Conservation (phyloP, 441 rosid species). For the Metrosideros polymorpha region DNA sequence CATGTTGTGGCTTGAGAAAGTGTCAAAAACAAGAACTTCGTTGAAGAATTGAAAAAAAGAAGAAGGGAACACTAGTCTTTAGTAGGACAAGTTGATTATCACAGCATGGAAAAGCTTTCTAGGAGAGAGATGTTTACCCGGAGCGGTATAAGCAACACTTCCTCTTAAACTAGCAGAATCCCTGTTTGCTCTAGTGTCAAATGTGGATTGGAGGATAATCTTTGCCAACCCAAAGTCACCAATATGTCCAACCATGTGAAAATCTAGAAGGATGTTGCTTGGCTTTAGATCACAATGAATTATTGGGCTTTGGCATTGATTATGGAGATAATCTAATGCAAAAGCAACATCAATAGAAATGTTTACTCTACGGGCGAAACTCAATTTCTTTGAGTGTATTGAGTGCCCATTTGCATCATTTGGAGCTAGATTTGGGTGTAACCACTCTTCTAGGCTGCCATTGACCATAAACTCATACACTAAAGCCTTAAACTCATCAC, state of each 20-base stretch:
- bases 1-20: no score
- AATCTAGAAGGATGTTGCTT: background rate
- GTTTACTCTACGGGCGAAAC: background rate
- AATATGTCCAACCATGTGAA: background rate
- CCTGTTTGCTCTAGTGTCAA: background rate
- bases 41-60: no score
- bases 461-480: background rate
- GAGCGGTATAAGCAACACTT: background rate
- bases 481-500: background rate
- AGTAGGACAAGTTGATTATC: no score
- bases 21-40: no score
- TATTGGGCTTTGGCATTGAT: background rate
- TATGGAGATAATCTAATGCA: background rate
- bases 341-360: background rate
- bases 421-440: background rate
- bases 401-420: background rate
- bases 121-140: background rate
- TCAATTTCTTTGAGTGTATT: background rate
- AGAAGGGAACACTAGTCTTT: no score
- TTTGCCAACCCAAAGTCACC: background rate
- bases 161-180: background rate
- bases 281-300: background rate
- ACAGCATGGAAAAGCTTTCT: no score
- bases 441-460: background rate
- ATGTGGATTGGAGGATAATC: background rate